Evolutionary conservation across 495 filamentous ascomycete genomes (phyloP), one percentile per base, ranked within the genome.

Genomic region (Talaromyces trachyspermus): DNA sequence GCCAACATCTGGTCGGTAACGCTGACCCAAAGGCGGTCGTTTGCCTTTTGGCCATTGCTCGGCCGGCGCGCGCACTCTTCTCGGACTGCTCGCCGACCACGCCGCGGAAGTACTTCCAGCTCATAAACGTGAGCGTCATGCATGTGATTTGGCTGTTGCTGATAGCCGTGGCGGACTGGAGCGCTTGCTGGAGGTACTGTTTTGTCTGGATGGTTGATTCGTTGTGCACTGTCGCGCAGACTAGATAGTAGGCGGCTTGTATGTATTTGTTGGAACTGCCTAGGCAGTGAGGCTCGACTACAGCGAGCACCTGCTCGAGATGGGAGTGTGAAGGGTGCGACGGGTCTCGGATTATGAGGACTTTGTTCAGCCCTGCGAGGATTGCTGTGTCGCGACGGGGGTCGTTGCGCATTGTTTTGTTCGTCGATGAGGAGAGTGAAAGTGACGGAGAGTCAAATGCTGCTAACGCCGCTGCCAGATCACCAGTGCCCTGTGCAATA

Each of bases 21-120:
- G 55, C 83, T 89, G 58, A 75, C 83, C 92, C 92, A 99, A 17
- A 99, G 62, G 2, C 73, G 68, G 61, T 90, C 88, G 20, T 81
- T 78, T 40, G 80, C 80, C 58, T 80, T 84, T 78, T 79, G 4
- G 89, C 88, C 70, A 91, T 81, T 11, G 75, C 77, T 44, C 79
- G 70, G 23, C 79, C 86, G 0, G 89, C 89, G 35, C 77, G 74
- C 0, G 86, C 86, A 51, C 84, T 86, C 69, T 95, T 96, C 52
- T 94, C 81, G 2, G 91, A 86, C 65, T 97, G 91, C 48, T 89
- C 88, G 27, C 87, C 88, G 2, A 95, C 79, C 10, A 91, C 85
- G 24, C 84, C 85, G 20, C 79, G 75, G 68, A 96, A 97, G 61
- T 97, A 89, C 37, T 80, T 77, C 60, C 71, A 77, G 54, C 84